Conservation (phyloP, 257 asterid species). For the Capsicum baccatum region DNA sequence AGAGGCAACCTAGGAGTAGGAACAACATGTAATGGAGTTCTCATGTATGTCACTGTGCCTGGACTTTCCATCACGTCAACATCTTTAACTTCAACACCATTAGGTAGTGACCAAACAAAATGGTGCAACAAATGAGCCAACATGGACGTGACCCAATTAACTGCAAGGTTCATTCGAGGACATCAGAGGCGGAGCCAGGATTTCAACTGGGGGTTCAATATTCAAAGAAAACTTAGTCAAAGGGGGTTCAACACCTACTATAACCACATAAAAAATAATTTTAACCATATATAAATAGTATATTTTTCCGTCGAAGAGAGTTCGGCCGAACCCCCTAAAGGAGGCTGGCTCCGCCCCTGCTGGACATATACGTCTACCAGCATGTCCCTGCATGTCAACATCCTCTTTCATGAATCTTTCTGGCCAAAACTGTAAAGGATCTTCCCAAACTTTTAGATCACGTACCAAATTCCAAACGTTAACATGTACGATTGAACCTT, state of each 20-base stretch:
- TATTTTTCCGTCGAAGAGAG: no score
- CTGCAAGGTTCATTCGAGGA: slow-evolving; percentile 80
- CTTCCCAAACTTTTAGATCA: slow-evolving; percentile 67
- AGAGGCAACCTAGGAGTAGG: slow-evolving; percentile 66
- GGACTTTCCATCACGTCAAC: slow-evolving; percentile 88
- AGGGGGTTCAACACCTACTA: no score
- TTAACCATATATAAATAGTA: no score
- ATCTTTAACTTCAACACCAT: slow-evolving; percentile 59
- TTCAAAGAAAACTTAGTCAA: no score
- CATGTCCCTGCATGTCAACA: slow-evolving; percentile 81
- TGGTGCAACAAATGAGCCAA: slow-evolving; percentile 78
- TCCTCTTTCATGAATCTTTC: slow-evolving; percentile 76
- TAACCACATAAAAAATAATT: no score
- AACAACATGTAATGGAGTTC: slow-evolving; percentile 60
- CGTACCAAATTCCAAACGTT: slow-evolving; percentile 86
- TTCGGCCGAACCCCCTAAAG: no score
- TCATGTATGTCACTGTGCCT: slow-evolving; percentile 78
- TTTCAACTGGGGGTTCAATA: no score
- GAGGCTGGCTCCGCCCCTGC: no score
- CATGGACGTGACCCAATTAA: slow-evolving; percentile 63
- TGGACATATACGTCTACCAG: slow-evolving; percentile 51
- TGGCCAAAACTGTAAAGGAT: slow-evolving; percentile 72
- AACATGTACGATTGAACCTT: slow-evolving; percentile 71
- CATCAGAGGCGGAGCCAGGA: slow-evolving; percentile 31
- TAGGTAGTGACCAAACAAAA: slow-evolving; percentile 60